Conservation (phyloP, 257 asterid species). For the Solanum lycopersicoides region DNA sequence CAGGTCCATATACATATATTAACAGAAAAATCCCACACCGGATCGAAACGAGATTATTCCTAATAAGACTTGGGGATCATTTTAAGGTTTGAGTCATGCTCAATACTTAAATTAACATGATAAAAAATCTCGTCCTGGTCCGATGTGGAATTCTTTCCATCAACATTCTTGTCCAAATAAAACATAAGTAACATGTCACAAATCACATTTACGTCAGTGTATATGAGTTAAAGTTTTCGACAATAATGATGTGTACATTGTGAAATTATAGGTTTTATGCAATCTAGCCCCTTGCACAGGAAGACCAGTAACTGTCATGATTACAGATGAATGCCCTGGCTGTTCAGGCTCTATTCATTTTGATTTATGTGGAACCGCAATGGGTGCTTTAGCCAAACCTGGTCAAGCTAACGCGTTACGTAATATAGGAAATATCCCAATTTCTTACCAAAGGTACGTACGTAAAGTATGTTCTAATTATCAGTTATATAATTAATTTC, state of each 20-base stretch:
- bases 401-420: slow-evolving; percentile 14
- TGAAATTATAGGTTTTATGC: background rate
- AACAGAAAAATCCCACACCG: background rate
- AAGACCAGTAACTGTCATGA: slow-evolving; percentile 7
- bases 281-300: slow-evolving; percentile 19
- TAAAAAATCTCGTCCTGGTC: no score
- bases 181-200: background rate
- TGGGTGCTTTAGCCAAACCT: slow-evolving; percentile 19
- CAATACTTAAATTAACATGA: background rate
- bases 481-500: no score
- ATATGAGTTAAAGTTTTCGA: no score
- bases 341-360: slow-evolving; percentile 11
- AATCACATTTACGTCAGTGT: no score
- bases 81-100: no score
- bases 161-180: background rate
- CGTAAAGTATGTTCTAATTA: no score
- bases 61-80: background rate
- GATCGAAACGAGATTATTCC: background rate
- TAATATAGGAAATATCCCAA: slow-evolving; percentile 4
- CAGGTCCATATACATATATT: background rate
- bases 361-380: slow-evolving; percentile 27
- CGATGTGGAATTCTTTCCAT: no score
- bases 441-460: slow-evolving; percentile 17
- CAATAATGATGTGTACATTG: background rate
- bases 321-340: slow-evolving; percentile 23